A percentile compares a stretch with the other conserved stretches of the same genome.
phyloP scores from a whole-genome alignment of 225 moss, liverwort and hornwort species.

The Climacium dendroides region DNA sequence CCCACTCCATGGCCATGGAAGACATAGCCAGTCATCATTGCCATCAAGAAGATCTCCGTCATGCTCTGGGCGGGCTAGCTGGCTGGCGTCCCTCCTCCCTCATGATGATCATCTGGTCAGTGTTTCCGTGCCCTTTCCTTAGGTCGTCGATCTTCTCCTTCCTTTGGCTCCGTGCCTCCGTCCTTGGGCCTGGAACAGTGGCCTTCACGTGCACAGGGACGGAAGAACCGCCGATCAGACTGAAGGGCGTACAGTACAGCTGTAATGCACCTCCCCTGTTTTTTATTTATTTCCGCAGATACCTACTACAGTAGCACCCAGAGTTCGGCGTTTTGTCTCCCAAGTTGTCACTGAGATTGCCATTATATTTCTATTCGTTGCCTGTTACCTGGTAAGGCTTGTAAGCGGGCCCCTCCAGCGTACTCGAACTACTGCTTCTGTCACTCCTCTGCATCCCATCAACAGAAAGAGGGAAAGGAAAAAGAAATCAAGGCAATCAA shows the following conservation, averaged over 20 bases:
- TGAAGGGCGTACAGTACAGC: not conserved
- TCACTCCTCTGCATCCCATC: not conserved
- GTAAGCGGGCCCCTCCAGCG: not conserved
- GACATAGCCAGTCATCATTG: not conserved
- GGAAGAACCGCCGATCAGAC: constrained; percentile 3
- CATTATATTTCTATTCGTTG: not conserved
- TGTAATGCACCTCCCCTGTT: not conserved
- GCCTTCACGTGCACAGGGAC: constrained; percentile 9
- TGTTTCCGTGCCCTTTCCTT: not conserved
- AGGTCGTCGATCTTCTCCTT: not conserved
- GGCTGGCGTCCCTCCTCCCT: not conserved
- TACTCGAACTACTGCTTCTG: not conserved
- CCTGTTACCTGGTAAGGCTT: not conserved
- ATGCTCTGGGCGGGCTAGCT: not conserved
- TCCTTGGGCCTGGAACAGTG: not conserved
- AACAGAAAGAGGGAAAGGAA: not conserved
- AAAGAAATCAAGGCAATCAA: not conserved
- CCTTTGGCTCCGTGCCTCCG: not conserved
- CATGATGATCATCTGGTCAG: not conserved
- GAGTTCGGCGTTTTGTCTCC: constrained; percentile 6
- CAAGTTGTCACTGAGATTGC: constrained; percentile 1
- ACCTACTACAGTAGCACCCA: not conserved
- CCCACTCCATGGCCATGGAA: not conserved
- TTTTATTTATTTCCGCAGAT: not conserved
- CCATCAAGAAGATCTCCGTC: not conserved